Evolutionary conservation across 164 flowering plant species (phyloP).

Genomic region (Saururus chinensis): DNA sequence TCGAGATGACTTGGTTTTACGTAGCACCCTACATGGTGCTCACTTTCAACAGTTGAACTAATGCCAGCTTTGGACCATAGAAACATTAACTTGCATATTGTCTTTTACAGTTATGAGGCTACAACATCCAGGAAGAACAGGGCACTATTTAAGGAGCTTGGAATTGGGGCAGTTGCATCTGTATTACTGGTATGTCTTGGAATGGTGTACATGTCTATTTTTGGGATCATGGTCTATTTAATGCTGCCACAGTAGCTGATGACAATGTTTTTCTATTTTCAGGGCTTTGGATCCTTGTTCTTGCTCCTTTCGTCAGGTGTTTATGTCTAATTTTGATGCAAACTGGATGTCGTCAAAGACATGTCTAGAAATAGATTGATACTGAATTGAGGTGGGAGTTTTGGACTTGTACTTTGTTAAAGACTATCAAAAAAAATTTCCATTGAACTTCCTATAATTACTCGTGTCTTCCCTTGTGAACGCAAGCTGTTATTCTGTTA

Average conservation of each 20-base stretch:
- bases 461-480: too few species aligned
- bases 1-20: too few species aligned
- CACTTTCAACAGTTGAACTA: too few species aligned
- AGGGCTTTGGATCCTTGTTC: conserved; percentile 33
- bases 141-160: conserved; percentile 59
- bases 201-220: not conserved
- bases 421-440: too few species aligned
- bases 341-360: not conserved
- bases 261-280: conserved; percentile 5
- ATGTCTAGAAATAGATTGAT: not conserved
- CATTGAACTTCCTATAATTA: too few species aligned
- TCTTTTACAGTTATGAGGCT: conserved; percentile 65
- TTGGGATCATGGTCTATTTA: not conserved
- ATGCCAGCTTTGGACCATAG: too few species aligned
- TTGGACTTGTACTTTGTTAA: too few species aligned
- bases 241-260: not conserved
- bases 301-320: conserved; percentile 25
- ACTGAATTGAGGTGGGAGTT: not conserved
- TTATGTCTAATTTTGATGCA: conserved; percentile 19
- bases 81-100: not conserved
- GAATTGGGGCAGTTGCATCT: conserved; percentile 74
- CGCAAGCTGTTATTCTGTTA: too few species aligned
- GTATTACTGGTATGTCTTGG: conserved; percentile 59
- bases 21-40: too few species aligned
- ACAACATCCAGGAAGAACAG: conserved; percentile 68